Percentiles rank a stretch among this genome's conserved stretches.
These are phyloP conservation scores for Fusarium burgessii DNA, from an alignment of 2,329 filamentous ascomycete genomes.

Conservation along the genomic window DNA sequence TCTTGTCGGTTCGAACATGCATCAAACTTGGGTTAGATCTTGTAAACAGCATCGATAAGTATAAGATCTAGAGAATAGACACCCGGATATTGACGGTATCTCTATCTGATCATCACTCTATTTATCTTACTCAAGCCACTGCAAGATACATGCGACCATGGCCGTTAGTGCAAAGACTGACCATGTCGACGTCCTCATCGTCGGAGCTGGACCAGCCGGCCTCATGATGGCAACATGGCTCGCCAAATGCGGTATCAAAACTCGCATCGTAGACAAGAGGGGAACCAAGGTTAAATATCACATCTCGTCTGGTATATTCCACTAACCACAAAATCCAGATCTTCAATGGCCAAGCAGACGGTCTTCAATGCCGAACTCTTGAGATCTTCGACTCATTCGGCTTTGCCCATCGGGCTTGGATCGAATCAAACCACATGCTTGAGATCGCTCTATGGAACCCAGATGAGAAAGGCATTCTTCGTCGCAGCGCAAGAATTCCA, in stretches of 20 bases:
- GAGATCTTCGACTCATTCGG: slow-evolving; percentile 82
- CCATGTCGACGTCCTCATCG: slow-evolving; percentile 7
- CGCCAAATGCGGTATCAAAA: slow-evolving; percentile 25
- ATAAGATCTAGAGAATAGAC: not conserved
- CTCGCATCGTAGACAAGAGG: slow-evolving; percentile 29
- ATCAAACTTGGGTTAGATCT: not conserved
- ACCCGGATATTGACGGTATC: not conserved
- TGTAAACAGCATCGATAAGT: not conserved
- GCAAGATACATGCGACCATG: not conserved
- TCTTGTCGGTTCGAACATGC: not conserved
- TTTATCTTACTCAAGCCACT: rapidly evolving
- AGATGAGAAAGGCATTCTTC: not conserved
- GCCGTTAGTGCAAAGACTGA: not conserved
- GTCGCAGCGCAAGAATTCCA: slow-evolving; percentile 68
- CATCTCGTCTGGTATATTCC: rapidly evolving
- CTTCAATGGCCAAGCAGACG: slow-evolving; percentile 26
- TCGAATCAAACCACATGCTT: slow-evolving; percentile 76
- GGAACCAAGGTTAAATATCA: not conserved
- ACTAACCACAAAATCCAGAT: not conserved
- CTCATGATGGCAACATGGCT: slow-evolving; percentile 18
- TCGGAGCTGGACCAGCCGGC: slow-evolving; percentile 3
- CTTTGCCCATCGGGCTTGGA: slow-evolving; percentile 72
- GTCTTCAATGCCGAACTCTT: slow-evolving; percentile 51
- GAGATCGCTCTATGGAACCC: slow-evolving; percentile 55
- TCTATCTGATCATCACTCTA: not conserved